phyloP scores from a whole-genome alignment of 441 rosid species.

The Erysimum cheiri region DNA sequence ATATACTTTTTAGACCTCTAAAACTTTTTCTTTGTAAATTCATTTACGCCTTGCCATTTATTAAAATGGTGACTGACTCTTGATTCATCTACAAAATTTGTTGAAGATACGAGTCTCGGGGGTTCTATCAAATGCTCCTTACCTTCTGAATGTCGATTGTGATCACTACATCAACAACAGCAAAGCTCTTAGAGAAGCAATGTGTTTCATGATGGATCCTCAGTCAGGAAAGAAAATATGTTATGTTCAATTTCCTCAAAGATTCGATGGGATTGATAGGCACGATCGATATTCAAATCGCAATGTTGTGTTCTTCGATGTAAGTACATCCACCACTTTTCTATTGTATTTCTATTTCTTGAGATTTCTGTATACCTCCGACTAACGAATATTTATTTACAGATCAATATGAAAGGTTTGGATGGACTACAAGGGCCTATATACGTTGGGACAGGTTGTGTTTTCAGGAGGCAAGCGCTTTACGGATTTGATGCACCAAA shows the following conservation, averaged over 20 bases:
- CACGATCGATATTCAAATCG: slow-evolving; percentile 94
- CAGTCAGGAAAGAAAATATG: slow-evolving; percentile 85
- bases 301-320: slow-evolving; percentile 94
- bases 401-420: slow-evolving; percentile 98
- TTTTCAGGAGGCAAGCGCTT: slow-evolving; percentile 93
- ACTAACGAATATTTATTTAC: slow-evolving; percentile 30
- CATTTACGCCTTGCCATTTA: background rate
- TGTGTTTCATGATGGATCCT: slow-evolving; percentile 99
- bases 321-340: slow-evolving; percentile 46
- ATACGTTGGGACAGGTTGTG: slow-evolving; percentile 97
- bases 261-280: slow-evolving; percentile 91
- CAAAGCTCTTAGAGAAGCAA: slow-evolving; percentile 92
- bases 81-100: slow-evolving; percentile 12
- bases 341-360: slow-evolving; percentile 8
- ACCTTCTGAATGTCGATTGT: slow-evolving; percentile 89
- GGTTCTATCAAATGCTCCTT: slow-evolving; percentile 88
- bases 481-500: slow-evolving; percentile 91
- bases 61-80: slow-evolving; percentile 27
- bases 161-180: slow-evolving; percentile 96
- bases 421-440: slow-evolving; percentile 98
- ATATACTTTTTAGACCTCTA: slow-evolving; percentile 16
- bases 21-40: slow-evolving; percentile 6
- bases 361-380: background rate
- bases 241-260: slow-evolving; percentile 95
- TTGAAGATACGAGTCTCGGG: slow-evolving; percentile 86